Conservation (phyloP, 2,329 filamentous ascomycete species). For the Cordyceps cateniannulata region DNA sequence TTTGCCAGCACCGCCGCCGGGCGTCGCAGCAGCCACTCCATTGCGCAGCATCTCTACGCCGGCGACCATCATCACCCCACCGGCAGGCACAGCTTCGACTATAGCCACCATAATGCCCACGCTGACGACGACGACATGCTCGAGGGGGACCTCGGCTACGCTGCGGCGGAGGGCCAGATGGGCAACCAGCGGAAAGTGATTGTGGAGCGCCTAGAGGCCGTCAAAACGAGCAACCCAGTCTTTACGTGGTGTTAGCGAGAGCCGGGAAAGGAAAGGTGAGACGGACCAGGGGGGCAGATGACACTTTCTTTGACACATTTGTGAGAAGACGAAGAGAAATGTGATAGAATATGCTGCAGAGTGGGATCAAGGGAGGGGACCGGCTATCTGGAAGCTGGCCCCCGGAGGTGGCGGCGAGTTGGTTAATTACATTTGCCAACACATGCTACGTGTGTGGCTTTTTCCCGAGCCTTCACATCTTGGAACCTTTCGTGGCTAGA, state of each 20-base stretch:
- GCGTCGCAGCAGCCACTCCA: constrained; percentile 42
- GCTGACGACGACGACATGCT: constrained; percentile 60
- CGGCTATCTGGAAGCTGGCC: too few relatives aligned
- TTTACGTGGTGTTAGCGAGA: constrained; percentile 81
- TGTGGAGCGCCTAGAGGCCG: constrained; percentile 89
- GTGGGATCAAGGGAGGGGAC: not conserved
- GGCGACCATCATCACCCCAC: constrained; percentile 31
- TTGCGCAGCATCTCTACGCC: constrained; percentile 48
- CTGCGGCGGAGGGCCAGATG: constrained; percentile 89
- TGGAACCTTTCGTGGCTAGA: too few relatives aligned
- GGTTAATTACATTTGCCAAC: too few relatives aligned
- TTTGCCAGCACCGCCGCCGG: constrained; percentile 44
- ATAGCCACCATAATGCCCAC: constrained; percentile 45
- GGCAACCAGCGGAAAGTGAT: constrained; percentile 89
- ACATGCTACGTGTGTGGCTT: too few relatives aligned
- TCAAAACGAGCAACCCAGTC: constrained; percentile 91
- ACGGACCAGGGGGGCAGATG: too few relatives aligned
- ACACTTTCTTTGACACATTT: too few relatives aligned
- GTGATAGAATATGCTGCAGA: not conserved
- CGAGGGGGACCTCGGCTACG: constrained; percentile 90
- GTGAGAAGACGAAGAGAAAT: not conserved
- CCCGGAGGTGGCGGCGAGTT: too few relatives aligned
- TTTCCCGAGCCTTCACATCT: too few relatives aligned
- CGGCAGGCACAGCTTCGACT: constrained; percentile 41
- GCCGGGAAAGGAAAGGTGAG: too few relatives aligned